Percentiles rank a stretch among this genome's conserved stretches.
These are phyloP conservation scores for Acacia confusa DNA, from an alignment of 306 rosid species.

Conservation along the genomic window DNA sequence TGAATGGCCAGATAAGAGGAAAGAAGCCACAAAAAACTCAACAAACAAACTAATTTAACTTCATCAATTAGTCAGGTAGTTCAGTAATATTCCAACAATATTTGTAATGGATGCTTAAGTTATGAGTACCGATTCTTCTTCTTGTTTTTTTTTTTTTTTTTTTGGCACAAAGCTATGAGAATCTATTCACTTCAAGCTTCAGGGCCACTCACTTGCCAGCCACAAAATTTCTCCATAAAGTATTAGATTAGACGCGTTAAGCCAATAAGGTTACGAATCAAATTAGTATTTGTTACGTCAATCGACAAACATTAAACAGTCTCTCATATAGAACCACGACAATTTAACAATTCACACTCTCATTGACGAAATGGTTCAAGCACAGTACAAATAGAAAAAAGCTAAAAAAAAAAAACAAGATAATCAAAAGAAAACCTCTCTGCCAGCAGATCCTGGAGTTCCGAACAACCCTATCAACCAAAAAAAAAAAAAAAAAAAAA, in stretches of 20 bases:
- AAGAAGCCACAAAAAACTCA: background rate
- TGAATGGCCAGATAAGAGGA: background rate
- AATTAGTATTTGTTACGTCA: background rate
- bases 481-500: background rate
- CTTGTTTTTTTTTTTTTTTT: too few species aligned
- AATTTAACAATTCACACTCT: background rate
- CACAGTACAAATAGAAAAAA: background rate
- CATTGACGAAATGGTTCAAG: background rate
- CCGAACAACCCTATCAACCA: background rate
- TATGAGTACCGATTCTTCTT: background rate
- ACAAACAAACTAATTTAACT: background rate
- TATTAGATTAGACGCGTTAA: background rate
- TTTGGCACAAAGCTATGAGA: too few species aligned
- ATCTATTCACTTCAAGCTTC: background rate
- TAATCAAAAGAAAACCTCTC: background rate
- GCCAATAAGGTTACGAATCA: background rate
- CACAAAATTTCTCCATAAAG: background rate
- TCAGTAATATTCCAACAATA: background rate
- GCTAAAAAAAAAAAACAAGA: background rate
- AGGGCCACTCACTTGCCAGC: background rate
- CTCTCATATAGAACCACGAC: background rate
- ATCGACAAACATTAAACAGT: background rate
- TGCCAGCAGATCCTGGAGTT: background rate
- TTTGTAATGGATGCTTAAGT: background rate
- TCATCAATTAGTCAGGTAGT: background rate